phyloP scores from a whole-genome alignment of 1,284 basidiomycete species.

The Spongispora temasekensis region DNA sequence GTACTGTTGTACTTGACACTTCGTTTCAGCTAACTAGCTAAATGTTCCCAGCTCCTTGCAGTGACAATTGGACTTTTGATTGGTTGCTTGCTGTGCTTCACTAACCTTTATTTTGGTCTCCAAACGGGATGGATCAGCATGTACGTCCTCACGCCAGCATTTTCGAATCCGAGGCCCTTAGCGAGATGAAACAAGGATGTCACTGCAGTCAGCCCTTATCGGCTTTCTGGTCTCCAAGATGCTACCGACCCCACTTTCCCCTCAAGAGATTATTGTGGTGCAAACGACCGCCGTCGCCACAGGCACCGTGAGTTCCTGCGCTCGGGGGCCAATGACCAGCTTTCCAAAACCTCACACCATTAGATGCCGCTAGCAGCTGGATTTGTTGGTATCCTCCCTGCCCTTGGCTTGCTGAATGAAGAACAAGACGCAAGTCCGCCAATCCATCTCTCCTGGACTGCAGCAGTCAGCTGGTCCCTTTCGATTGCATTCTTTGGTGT shows the following conservation, averaged over 20 bases:
- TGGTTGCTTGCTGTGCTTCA: slow-evolving; percentile 75
- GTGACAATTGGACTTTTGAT: slow-evolving; percentile 62
- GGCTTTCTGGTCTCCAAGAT: slow-evolving; percentile 86
- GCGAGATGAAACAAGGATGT: slow-evolving; percentile 72
- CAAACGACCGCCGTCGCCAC: slow-evolving; percentile 96
- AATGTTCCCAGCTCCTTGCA: slow-evolving; percentile 40
- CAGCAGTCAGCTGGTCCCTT: slow-evolving; percentile 80
- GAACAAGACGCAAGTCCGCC: slow-evolving; percentile 78
- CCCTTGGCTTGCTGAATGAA: slow-evolving; percentile 76
- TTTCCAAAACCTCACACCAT: slow-evolving; percentile 2
- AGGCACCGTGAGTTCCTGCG: slow-evolving; percentile 52
- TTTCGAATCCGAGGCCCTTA: background rate
- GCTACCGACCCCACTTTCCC: slow-evolving; percentile 71
- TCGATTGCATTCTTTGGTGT: slow-evolving; percentile 95
- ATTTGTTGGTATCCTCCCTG: slow-evolving; percentile 93
- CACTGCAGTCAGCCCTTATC: slow-evolving; percentile 88
- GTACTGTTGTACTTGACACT: too few relatives aligned
- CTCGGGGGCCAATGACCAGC: background rate
- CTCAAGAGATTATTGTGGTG: slow-evolving; percentile 90
- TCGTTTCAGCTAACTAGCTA: too few relatives aligned
- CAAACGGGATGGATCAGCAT: slow-evolving; percentile 80
- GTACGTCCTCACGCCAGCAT: slow-evolving; percentile 36
- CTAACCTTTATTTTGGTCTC: slow-evolving; percentile 76
- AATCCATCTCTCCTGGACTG: slow-evolving; percentile 70
- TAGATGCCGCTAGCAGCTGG: slow-evolving; percentile 91